Base-by-base conservation (phyloP, 768 basidiomycete genomes). In the Lactarius pseudohatsudake region DNA sequence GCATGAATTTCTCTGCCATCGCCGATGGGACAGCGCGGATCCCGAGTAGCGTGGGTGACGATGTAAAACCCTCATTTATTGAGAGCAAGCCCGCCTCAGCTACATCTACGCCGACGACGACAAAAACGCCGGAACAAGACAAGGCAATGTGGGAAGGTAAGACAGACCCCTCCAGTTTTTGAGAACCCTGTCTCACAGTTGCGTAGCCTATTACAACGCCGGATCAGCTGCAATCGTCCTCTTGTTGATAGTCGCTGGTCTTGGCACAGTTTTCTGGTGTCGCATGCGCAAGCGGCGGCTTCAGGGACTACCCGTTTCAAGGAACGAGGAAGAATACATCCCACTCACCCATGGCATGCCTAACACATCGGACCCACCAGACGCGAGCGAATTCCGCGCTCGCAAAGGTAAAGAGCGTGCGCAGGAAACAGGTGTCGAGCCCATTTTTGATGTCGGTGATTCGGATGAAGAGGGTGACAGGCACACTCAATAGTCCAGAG, bases 111-210 rank as follows among this genome's bases (percentile, higher is more conserved):
- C 77, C 80, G 9, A 74, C 77, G 26, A 74, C 81, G 2, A 82
- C 79, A 6, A 89, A 90, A 76, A 85, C 88, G 5, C 85, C 91
- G 0, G 84, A 91, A 74, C 87, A 92, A 72, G 87, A 89, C 62
- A 87, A 90, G 73, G 90, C 93, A 3, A 91, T 90, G 81, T 96
- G 94, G 94, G 91, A 95, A 79, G 91, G 93, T 92, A 69, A 64
- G 82, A 74, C 57, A 38, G 54, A 20, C 60, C 62, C 36, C 59
- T 34, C 43, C 61, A 34, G 45, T 28, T 40, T 30, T 55, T 15
- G 50, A 8, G 50, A 55, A 56, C 40, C 64, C 56, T 18, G 59
- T 40, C 53, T 59, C 58, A 60, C 47, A 26, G 6, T 15, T 28
- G 16, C 30, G 36, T 57, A 94, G 95, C 93, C n/a, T 96, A 95